A percentile compares a stretch with the other conserved stretches of the same genome.
Evolutionary conservation across 176 grass and related monocot genomes (phyloP).

Genomic region (Ampelocalamus luodianensis): DNA sequence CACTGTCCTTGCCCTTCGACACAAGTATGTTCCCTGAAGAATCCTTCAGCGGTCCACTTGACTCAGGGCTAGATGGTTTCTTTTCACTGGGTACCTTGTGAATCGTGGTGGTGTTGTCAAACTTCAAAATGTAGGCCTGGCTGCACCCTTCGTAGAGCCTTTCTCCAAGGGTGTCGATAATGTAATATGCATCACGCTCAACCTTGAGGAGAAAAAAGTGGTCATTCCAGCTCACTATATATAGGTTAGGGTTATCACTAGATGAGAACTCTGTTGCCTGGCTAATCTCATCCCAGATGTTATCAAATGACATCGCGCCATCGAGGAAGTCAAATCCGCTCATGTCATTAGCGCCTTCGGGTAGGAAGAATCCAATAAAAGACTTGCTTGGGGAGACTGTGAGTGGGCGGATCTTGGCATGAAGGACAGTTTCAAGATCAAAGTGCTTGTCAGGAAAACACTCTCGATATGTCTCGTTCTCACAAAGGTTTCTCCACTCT

Average conservation of each 20-base stretch:
- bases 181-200: slow-evolving; percentile 69
- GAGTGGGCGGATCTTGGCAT: slow-evolving; percentile 66
- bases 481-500: slow-evolving; percentile 85
- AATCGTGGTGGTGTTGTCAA: slow-evolving; percentile 43
- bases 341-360: slow-evolving; percentile 52
- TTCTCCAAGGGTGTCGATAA: slow-evolving; percentile 94
- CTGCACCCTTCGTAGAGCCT: slow-evolving; percentile 85
- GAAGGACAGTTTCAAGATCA: slow-evolving; percentile 92
- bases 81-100: slow-evolving; percentile 49
- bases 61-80: slow-evolving; percentile 45
- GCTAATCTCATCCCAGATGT: slow-evolving; percentile 75
- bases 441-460: slow-evolving; percentile 84
- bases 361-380: slow-evolving; percentile 77
- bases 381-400: slow-evolving; percentile 53
- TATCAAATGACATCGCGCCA: slow-evolving; percentile 74
- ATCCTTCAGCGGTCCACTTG: slow-evolving; percentile 52
- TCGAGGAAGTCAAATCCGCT: slow-evolving; percentile 55
- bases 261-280: slow-evolving; percentile 45
- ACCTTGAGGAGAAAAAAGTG: slow-evolving; percentile 95
- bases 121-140: slow-evolving; percentile 88
- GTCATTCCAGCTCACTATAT: slow-evolving; percentile 96
- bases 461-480: slow-evolving; percentile 53
- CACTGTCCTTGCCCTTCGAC: slow-evolving; percentile 17
- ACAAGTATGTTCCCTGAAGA: slow-evolving; percentile 42
- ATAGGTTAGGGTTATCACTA: slow-evolving; percentile 49